These are phyloP conservation scores for Musa schizocarpa DNA, from an alignment of 176 grass and related monocot species.

Conservation along the genomic window DNA sequence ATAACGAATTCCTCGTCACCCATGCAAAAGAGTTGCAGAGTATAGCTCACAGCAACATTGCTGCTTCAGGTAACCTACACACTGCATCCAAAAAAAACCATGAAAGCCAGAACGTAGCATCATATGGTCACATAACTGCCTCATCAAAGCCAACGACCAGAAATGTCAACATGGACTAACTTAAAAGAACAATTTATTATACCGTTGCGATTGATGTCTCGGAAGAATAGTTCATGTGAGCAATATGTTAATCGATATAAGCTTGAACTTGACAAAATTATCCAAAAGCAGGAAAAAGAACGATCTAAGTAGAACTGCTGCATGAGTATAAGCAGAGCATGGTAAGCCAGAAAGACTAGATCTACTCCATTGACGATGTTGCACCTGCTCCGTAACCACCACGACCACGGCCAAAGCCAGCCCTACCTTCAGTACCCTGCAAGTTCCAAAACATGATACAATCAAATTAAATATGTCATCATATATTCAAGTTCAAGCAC, in stretches of 20 bases:
- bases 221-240: background rate
- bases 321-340: too few relatives aligned
- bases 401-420: background rate
- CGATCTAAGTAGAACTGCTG: too few relatives aligned
- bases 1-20: too few relatives aligned
- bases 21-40: too few relatives aligned
- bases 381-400: background rate
- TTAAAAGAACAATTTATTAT: background rate
- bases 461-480: too few relatives aligned
- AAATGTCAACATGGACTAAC: too few relatives aligned
- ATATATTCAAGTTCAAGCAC: too few relatives aligned
- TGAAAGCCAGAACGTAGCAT: background rate
- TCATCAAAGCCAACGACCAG: background rate
- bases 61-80: too few relatives aligned
- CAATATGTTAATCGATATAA: background rate
- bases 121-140: background rate
- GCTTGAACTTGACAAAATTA: too few relatives aligned
- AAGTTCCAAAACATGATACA: background rate
- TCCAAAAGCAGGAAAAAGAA: too few relatives aligned
- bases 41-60: too few relatives aligned
- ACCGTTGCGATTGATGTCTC: background rate
- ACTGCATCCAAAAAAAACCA: too few relatives aligned
- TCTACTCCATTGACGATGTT: constrained; percentile 60
- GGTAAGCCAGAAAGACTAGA: background rate
- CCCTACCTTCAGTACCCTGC: background rate